phyloP scores from a whole-genome alignment of 2,329 filamentous ascomycete species.

The Fusarium secorum region DNA sequence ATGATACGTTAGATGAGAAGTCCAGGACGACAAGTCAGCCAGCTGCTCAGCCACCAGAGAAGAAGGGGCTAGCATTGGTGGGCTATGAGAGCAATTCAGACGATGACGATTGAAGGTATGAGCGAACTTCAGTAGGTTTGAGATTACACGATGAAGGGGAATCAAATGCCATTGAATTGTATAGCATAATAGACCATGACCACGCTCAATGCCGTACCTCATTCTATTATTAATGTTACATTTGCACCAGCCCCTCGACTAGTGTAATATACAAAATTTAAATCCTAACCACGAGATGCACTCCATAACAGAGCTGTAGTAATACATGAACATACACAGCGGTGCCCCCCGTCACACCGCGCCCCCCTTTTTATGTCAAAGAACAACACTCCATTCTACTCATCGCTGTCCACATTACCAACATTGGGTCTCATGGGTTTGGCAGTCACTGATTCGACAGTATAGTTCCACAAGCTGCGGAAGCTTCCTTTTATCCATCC shows the following conservation, averaged over 20 bases:
- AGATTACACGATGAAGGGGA: conserved; percentile 20
- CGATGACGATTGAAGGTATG: conserved; percentile 33
- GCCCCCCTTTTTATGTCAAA: neutral
- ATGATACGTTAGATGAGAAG: conserved; percentile 18
- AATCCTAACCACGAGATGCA: conserved; percentile 15
- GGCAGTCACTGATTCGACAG: conserved; percentile 49
- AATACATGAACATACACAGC: conserved; percentile 33
- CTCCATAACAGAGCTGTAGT: conserved; percentile 17
- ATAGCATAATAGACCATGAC: conserved; percentile 21
- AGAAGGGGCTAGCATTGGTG: conserved; percentile 54
- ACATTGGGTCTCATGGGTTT: conserved; percentile 54
- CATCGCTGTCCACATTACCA: conserved; percentile 51
- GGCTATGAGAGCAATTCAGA: conserved; percentile 63
- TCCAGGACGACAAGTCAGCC: neutral
- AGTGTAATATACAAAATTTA: conserved; percentile 36
- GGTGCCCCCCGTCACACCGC: neutral
- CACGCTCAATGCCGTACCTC: conserved; percentile 20
- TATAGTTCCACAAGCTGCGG: conserved; percentile 62
- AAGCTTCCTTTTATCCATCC: conserved; percentile 71
- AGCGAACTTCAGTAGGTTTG: neutral
- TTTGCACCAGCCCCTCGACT: conserved; percentile 14
- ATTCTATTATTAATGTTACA: conserved; percentile 32
- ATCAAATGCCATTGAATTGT: conserved; percentile 28
- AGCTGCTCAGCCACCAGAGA: conserved; percentile 18
- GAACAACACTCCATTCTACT: conserved; percentile 19